Conservation (phyloP, 768 basidiomycete species). For the Fomitopsis pulvina region DNA sequence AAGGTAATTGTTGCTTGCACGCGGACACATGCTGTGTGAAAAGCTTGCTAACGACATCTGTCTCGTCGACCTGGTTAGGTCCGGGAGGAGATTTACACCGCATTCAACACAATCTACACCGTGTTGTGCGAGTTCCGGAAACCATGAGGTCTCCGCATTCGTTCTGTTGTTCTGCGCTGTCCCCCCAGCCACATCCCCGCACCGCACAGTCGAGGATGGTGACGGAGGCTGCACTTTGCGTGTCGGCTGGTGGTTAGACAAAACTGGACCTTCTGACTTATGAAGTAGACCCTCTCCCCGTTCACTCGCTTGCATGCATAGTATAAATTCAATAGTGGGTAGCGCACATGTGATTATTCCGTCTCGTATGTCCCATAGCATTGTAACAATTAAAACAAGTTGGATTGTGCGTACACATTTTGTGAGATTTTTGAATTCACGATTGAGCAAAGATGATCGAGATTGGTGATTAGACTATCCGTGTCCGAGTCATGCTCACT, state of each 20-base stretch:
- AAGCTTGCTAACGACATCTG: slow-evolving; percentile 11
- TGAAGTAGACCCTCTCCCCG: slow-evolving; percentile 3
- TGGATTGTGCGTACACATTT: too few relatives aligned
- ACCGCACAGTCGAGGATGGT: too few relatives aligned
- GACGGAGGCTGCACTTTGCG: too few relatives aligned
- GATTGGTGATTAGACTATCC: too few relatives aligned
- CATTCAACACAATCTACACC: slow-evolving; percentile 99
- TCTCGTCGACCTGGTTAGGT: slow-evolving; percentile 55
- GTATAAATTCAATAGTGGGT: background rate
- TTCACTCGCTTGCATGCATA: slow-evolving; percentile 5
- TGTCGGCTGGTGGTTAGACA: background rate
- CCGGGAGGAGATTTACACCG: slow-evolving; percentile 98
- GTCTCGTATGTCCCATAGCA: slow-evolving; percentile 1
- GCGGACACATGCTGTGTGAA: background rate
- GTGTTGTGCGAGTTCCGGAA: slow-evolving; percentile 95
- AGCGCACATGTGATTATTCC: slow-evolving; percentile 6
- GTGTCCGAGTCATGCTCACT: too few relatives aligned
- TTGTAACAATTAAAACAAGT: slow-evolving; percentile 4
- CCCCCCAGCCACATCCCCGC: too few relatives aligned
- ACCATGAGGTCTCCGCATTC: slow-evolving; percentile 38
- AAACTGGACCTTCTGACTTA: slow-evolving; percentile 6
- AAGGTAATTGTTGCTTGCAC: slow-evolving; percentile 57
- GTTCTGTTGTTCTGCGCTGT: too few relatives aligned
- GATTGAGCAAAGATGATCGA: background rate
- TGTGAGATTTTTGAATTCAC: too few relatives aligned